Conservation (phyloP, 108 stramenopile genomes). For the Pseudonitzschia multistriata region DNA sequence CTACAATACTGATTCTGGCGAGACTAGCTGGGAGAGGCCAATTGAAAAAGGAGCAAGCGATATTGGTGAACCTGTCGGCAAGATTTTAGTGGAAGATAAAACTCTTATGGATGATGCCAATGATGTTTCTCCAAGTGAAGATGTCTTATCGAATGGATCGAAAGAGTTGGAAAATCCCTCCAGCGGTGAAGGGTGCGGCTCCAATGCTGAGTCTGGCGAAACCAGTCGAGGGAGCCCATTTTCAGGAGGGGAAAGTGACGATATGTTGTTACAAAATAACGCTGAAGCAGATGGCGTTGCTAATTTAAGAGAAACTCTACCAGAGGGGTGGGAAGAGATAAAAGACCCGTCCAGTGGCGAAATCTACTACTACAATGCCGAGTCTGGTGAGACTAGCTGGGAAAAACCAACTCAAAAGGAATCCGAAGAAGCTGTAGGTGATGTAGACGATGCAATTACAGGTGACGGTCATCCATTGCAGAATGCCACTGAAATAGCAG, state of each 20-base stretch:
- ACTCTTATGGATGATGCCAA: too few relatives aligned
- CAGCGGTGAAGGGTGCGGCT: not conserved
- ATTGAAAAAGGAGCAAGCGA: not conserved
- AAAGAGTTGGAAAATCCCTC: not conserved
- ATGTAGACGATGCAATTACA: not conserved
- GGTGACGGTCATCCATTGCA: not conserved
- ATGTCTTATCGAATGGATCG: too few relatives aligned
- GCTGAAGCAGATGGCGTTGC: conserved; percentile 7
- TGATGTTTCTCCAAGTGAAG: too few relatives aligned
- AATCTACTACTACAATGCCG: conserved; percentile 50
- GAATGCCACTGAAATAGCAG: too few relatives aligned
- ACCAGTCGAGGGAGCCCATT: too few relatives aligned
- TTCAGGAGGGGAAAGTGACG: too few relatives aligned
- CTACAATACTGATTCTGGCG: conserved; percentile 52
- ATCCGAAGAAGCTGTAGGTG: not conserved
- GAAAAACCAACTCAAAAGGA: conserved; percentile 16
- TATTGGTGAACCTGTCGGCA: conserved; percentile 31
- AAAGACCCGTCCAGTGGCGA: conserved; percentile 29
- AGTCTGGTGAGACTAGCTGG: conserved; percentile 35
- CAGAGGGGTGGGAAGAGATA: conserved; percentile 44
- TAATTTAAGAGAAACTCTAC: conserved; percentile 15
- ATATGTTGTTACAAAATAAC: not conserved
- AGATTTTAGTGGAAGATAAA: conserved; percentile 23
- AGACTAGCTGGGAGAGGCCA: conserved; percentile 62
- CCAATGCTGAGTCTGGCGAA: not conserved